Conservation (phyloP, 208 protist species). For the Leishmania tarentolae region DNA sequence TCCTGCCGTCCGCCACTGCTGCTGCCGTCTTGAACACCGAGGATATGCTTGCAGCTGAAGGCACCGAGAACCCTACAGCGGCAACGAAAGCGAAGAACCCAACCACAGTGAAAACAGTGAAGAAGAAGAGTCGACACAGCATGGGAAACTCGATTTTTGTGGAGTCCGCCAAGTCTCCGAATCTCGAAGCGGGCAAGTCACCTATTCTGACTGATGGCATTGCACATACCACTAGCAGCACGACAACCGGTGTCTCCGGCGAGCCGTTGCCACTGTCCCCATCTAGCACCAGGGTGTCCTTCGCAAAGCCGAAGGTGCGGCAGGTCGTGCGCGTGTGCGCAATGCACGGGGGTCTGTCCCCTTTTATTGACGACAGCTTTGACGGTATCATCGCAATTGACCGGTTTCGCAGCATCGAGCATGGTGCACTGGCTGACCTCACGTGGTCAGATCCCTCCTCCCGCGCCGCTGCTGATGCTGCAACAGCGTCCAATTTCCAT, state of each 20-base stretch:
- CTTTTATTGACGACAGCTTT: conserved; percentile 94
- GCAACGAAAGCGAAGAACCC: neutral
- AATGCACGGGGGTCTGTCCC: conserved; percentile 98
- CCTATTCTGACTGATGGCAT: neutral
- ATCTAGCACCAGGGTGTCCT: conserved; percentile 7
- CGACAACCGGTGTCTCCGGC: neutral
- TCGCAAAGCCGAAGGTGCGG: conserved; percentile 12
- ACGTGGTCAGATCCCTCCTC: conserved; percentile 98
- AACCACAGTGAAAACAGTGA: neutral
- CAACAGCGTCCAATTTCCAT: neutral
- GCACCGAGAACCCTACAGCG: neutral
- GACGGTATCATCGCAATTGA: conserved; percentile 95
- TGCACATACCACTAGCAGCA: neutral
- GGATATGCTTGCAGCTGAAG: neutral
- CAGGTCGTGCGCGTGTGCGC: conserved; percentile 92
- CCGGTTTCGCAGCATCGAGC: conserved; percentile 93
- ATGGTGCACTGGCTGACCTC: conserved; percentile 98
- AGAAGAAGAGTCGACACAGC: neutral
- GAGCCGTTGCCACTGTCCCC: neutral
- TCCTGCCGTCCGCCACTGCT: neutral
- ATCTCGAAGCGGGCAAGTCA: neutral
- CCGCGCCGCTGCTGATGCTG: neutral
- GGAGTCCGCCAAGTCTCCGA: conserved; percentile 1
- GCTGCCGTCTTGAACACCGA: neutral
- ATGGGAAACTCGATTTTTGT: neutral